Evolutionary conservation across 169 alveolate species (phyloP).

Genomic region (Cyclospora cayetanensis): DNA sequence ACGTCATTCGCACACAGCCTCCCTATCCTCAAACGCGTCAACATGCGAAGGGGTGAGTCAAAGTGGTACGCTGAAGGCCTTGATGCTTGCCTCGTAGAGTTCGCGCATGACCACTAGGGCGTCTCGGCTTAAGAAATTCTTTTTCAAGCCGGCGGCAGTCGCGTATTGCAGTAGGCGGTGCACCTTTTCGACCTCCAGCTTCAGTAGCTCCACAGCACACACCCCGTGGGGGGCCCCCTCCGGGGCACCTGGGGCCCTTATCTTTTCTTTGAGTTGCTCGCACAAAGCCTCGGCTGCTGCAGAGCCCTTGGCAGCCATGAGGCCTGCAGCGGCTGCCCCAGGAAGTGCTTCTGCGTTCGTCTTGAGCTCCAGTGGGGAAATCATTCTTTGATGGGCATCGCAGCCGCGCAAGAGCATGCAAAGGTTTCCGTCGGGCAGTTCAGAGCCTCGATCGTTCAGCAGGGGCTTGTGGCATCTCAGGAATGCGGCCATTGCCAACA

Average conservation of each 20-base stretch:
- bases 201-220: slow-evolving; percentile 55
- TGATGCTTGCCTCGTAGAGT: slow-evolving; percentile 44
- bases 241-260: background rate
- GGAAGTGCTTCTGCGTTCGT: slow-evolving; percentile 54
- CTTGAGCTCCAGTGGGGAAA: slow-evolving; percentile 61
- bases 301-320: slow-evolving; percentile 49
- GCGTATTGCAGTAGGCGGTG: slow-evolving; percentile 67
- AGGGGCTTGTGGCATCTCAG: slow-evolving; percentile 67
- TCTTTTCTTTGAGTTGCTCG: slow-evolving; percentile 2
- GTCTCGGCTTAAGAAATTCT: slow-evolving; percentile 32
- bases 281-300: slow-evolving; percentile 56
- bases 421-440: slow-evolving; percentile 57
- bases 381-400: slow-evolving; percentile 67
- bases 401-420: slow-evolving; percentile 62
- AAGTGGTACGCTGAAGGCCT: too few relatives aligned
- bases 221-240: background rate
- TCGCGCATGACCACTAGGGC: slow-evolving; percentile 58
- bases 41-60: too few relatives aligned
- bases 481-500: slow-evolving; percentile 57
- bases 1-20: too few relatives aligned
- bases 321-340: slow-evolving; percentile 61
- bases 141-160: slow-evolving; percentile 46
- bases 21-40: too few relatives aligned
- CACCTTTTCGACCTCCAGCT: slow-evolving; percentile 63
- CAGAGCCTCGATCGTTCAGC: slow-evolving; percentile 58